Evolutionary conservation across 2,329 filamentous ascomycete genomes (phyloP).

Genomic region (Achaetomium macrosporum): DNA sequence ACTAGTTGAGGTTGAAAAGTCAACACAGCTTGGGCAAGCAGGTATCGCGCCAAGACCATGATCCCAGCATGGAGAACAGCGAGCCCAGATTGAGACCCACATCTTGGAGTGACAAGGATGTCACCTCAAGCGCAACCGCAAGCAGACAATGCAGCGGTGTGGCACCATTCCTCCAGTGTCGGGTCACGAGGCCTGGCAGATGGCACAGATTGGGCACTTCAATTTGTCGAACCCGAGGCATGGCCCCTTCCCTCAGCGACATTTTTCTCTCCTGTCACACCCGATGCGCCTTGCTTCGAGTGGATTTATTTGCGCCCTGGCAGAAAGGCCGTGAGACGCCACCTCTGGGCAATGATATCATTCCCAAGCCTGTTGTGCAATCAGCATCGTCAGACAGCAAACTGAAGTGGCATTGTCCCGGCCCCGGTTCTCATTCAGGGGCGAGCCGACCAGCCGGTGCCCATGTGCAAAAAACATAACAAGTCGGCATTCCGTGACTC

Average conservation of each 20-base stretch:
- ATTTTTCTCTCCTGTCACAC: slow-evolving; percentile 15
- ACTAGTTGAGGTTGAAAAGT: neutral
- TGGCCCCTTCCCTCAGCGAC: slow-evolving; percentile 4
- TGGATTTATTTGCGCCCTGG: neutral
- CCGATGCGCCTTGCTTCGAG: neutral
- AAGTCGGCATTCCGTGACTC: neutral
- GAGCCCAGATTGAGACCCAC: too few relatives aligned
- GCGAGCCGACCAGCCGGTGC: slow-evolving; percentile 11
- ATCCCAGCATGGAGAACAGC: too few relatives aligned
- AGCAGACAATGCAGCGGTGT: slow-evolving; percentile 20
- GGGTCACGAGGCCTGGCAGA: slow-evolving; percentile 22
- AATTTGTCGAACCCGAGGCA: slow-evolving; percentile 13
- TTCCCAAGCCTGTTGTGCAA: slow-evolving; percentile 14
- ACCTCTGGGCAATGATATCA: slow-evolving; percentile 21
- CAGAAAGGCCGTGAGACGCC: slow-evolving; percentile 4
- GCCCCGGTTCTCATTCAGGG: neutral
- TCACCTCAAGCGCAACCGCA: neutral
- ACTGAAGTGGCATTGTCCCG: slow-evolving; percentile 3
- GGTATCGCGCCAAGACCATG: too few relatives aligned
- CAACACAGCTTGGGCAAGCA: neutral
- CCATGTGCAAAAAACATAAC: neutral
- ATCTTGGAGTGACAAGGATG: too few relatives aligned
- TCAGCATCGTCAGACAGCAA: slow-evolving; percentile 5
- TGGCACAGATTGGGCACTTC: slow-evolving; percentile 10
- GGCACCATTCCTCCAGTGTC: slow-evolving; percentile 11